Conservation (phyloP, 176 grass and related monocot genomes). For the Cenchrus purpureus region DNA sequence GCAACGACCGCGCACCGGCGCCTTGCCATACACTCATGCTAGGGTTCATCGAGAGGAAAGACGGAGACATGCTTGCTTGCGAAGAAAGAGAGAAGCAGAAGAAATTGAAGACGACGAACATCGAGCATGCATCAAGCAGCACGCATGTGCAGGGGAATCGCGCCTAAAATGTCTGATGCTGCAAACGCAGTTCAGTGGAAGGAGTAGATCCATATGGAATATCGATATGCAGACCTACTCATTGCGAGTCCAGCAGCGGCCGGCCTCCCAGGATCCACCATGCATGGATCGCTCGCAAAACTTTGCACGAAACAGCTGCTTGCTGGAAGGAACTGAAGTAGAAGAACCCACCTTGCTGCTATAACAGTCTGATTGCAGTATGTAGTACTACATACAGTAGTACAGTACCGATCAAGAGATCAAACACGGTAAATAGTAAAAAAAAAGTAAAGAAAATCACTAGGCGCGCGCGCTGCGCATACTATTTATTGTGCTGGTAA, state of each 20-base stretch:
- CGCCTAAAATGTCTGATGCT: conserved; percentile 11
- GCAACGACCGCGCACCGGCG: conserved; percentile 12
- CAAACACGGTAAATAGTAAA: no score
- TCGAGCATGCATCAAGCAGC: background rate
- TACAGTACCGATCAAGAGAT: no score
- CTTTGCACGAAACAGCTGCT: no score
- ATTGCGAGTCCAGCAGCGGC: conserved; percentile 11
- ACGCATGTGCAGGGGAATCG: conserved; percentile 22
- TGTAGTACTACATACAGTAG: no score
- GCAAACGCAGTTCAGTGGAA: background rate
- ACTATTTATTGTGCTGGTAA: no score
- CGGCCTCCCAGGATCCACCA: background rate
- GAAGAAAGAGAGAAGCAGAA: conserved; percentile 36
- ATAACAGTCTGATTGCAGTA: no score
- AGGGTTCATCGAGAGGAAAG: conserved; percentile 34
- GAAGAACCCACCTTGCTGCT: no score
- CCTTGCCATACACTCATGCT: background rate
- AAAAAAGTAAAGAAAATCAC: no score
- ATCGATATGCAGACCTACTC: conserved; percentile 26
- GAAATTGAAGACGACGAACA: background rate
- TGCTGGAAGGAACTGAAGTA: no score
- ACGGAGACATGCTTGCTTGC: conserved; percentile 36
- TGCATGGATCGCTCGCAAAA: background rate
- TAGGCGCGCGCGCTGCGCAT: no score
- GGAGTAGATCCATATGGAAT: background rate